Base-by-base conservation (phyloP, 805 yeast genomes). In the Lachancea sp. region DNA sequence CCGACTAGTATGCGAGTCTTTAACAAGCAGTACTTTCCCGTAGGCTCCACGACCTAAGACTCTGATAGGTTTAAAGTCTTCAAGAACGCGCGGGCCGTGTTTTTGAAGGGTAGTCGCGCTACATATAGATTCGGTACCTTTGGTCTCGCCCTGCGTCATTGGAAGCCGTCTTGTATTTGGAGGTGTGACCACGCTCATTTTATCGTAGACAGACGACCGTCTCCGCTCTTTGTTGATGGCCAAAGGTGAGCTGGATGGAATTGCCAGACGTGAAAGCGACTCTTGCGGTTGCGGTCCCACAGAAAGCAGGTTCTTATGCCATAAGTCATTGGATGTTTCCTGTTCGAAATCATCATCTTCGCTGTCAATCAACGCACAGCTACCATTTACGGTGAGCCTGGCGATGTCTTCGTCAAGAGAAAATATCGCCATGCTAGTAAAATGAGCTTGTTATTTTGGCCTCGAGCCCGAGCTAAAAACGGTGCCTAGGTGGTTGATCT, bases 1-100 rank as follows among this genome's bases (percentile, higher is more conserved):
- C 52, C 75, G 75, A 0, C 82, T 82, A 0, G 85, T 76, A 18
- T 66, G 50, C 42, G 62, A 69, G 58, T 88, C 89, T 41, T 79
- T 77, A 1, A 88, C 96, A 18, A 88, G 66, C 8, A 85, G 66
- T 2, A 88, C 96, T 59, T 85, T 87, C 3, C 96, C 96, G 54
- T 85, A 88, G 2, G 95, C 88, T 2, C 96, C 96, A 42, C 81
- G 76, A 0, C 96, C 96, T 5, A 88, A 68, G 0, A 87, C 93
- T 52, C 78, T 82, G 6, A 89, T 63, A 2, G 85, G 84, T 53
- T 75, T 79, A 56, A 89, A 88, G 58, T 88, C 95, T 4, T 55
- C 41, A 4, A 71, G 59, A 22, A 54, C 58, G 13, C 65, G 54
- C 9, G 47, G 46, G n/a, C 41, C 52, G 16, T 45, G 48, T 15